Evolutionary conservation across 2,329 filamentous ascomycete species (phyloP), one percentile per base, ranked within the genome.

Genomic region (Akanthomyces lecanii): DNA sequence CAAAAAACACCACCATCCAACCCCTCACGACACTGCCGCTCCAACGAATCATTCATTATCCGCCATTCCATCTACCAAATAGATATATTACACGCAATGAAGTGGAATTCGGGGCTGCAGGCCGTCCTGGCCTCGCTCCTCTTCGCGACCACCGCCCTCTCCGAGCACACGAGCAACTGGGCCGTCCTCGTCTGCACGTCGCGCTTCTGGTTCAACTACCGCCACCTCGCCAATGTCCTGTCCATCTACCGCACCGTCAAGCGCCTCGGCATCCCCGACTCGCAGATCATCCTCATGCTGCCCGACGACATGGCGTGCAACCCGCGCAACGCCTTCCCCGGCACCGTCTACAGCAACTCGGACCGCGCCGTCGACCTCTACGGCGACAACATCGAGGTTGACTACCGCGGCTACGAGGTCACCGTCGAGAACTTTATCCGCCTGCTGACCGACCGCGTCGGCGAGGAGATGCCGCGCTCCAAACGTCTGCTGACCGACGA

Each of bases 231-330:
- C 76, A 99, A 99, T 79, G 95, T 97, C 21, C 87, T 99, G 65
- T 97, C 94, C 64, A 88, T 99, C 67, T 99, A 99, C 79, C 91
- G 95, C 64, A 99, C 95, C 63, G 95, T 99, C 66, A 99, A 99
- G 80, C 91, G 95, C 14, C 87, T 99, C 44, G 95, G 95, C 54
- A 99, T 99, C 65, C 95, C 95, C 42, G 95, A 99, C 77, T 97
- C 92, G 58, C 95, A 99, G 75, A 99, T 99, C 78, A 98, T 99
- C 74, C 89, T 99, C 68, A 98, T 99, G 93, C 86, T 99, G n/a
- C 95, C 95, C 25, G 95, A 99, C 76, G 95, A 99, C 79, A 98
- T 99, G 92, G 95, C 95, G 45, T 99, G 95, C 82, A 99, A 99
- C 78, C 95, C 95, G 38, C 92, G 95, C 71, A 99, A 99, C 75